These are phyloP conservation scores for Aspergillus ellipticus DNA, from an alignment of 495 filamentous ascomycete species.

Conservation along the genomic window DNA sequence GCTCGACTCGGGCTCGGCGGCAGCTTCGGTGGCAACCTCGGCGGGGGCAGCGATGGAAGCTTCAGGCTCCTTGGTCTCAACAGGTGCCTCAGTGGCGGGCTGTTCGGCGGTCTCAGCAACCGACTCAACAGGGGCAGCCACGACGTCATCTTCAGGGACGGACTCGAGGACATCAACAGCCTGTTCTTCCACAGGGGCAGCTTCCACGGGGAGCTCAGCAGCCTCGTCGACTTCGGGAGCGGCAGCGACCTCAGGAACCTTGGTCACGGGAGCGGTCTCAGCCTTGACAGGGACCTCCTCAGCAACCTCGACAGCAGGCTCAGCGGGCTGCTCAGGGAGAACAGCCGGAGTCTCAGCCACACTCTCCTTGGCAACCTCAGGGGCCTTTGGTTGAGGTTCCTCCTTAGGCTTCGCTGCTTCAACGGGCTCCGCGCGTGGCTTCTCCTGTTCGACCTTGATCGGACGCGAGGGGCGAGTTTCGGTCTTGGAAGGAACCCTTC, in stretches of 20 bases:
- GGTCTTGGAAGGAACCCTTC: conserved; percentile 23
- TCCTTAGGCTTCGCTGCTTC: conserved; percentile 1
- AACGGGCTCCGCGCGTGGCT: conserved; percentile 7
- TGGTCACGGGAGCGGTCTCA: neutral
- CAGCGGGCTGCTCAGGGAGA: conserved; percentile 3
- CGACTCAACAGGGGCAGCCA: neutral
- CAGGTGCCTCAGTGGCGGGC: neutral
- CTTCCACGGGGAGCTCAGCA: conserved; percentile 1
- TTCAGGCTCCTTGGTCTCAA: neutral
- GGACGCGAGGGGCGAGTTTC: conserved; percentile 19
- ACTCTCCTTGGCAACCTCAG: conserved; percentile 6
- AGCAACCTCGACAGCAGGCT: neutral
- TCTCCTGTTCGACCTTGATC: conserved; percentile 19
- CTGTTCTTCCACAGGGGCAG: conserved; percentile 5
- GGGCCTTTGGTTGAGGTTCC: conserved; percentile 3
- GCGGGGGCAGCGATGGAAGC: neutral
- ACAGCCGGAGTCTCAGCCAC: conserved; percentile 1
- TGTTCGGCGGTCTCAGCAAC: neutral
- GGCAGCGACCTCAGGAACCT: neutral
- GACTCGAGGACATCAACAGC: neutral
- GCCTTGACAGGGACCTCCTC: neutral
- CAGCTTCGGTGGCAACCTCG: conserved; percentile 8
- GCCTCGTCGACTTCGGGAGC: neutral
- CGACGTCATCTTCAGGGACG: neutral
- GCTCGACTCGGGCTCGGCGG: conserved; percentile 12